These are phyloP conservation scores for Quercus berberidifolia DNA, from an alignment of 306 rosid species.

Conservation along the genomic window DNA sequence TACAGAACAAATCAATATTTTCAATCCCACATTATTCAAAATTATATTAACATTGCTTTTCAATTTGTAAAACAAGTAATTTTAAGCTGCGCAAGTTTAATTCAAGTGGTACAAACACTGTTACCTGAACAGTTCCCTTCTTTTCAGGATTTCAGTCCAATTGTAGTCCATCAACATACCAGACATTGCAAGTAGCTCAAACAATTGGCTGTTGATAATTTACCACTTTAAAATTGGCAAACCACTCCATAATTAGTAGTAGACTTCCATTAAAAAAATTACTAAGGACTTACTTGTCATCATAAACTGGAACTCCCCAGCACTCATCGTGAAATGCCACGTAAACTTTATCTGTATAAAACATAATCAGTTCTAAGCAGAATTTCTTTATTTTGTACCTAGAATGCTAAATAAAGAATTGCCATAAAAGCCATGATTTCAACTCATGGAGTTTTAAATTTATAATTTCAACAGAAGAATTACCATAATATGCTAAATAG, in stretches of 20 bases:
- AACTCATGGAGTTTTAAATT: not conserved
- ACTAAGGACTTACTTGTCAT: slow-evolving; percentile 60
- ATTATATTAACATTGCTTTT: not conserved
- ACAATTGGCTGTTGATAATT: slow-evolving; percentile 62
- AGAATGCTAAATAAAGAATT: not conserved
- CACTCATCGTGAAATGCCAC: slow-evolving; percentile 92
- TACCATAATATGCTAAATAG: not conserved
- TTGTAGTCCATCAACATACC: slow-evolving; percentile 97
- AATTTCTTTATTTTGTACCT: not conserved
- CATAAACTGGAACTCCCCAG: slow-evolving; percentile 97
- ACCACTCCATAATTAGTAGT: not conserved
- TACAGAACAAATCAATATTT: not conserved
- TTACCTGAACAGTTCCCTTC: slow-evolving; percentile 81
- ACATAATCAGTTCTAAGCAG: not conserved
- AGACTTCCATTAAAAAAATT: not conserved
- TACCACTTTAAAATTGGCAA: not conserved
- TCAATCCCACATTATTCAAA: not conserved
- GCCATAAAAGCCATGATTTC: not conserved
- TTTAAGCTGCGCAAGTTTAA: not conserved
- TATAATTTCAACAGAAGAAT: too few relatives aligned
- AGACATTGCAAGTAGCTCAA: slow-evolving; percentile 92
- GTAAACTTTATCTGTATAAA: slow-evolving; percentile 64
- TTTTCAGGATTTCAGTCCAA: slow-evolving; percentile 93
- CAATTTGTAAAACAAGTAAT: not conserved
- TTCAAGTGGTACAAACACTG: not conserved